These are phyloP conservation scores for Galerina sulciceps DNA, from an alignment of 768 basidiomycete genomes.

Conservation along the genomic window DNA sequence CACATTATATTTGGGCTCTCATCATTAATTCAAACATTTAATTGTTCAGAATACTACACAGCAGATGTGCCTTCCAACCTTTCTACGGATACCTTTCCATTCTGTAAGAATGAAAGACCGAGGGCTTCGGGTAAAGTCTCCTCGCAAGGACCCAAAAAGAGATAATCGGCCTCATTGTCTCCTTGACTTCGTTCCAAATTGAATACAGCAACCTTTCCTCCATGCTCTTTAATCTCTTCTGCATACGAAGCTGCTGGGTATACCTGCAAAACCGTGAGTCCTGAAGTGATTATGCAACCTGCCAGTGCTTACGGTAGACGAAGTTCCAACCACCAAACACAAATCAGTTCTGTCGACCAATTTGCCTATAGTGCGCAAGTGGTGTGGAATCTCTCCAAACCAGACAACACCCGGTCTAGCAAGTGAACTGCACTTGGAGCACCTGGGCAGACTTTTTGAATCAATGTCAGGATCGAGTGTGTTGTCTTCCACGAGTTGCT, in stretches of 20 bases:
- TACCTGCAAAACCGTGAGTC: slow-evolving; percentile 33
- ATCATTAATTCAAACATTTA: neutral
- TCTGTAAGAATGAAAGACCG: slow-evolving; percentile 23
- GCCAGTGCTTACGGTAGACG: slow-evolving; percentile 44
- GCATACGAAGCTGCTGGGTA: slow-evolving; percentile 47
- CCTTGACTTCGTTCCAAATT: slow-evolving; percentile 38
- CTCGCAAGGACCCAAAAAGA: slow-evolving; percentile 56
- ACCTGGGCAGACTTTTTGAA: slow-evolving; percentile 44
- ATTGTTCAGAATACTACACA: no score
- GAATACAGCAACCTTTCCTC: slow-evolving; percentile 46
- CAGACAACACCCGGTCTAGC: slow-evolving; percentile 60
- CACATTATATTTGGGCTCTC: neutral
- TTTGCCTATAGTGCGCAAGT: slow-evolving; percentile 41
- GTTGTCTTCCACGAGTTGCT: slow-evolving; percentile 36
- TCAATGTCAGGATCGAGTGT: slow-evolving; percentile 43
- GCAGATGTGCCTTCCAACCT: no score
- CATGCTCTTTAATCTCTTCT: slow-evolving; percentile 31
- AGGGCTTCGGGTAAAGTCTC: slow-evolving; percentile 46
- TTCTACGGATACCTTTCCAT: slow-evolving; percentile 15
- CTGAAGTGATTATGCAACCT: neutral
- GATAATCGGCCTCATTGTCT: slow-evolving; percentile 50
- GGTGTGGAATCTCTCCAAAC: slow-evolving; percentile 53
- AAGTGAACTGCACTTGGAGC: slow-evolving; percentile 45
- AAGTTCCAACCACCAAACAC: slow-evolving; percentile 61
- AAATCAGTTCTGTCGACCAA: slow-evolving; percentile 50